Percentiles rank a stretch among this genome's conserved stretches.
Conservation (phyloP, 1,284 basidiomycete species). For the Farysia itapuensis region DNA sequence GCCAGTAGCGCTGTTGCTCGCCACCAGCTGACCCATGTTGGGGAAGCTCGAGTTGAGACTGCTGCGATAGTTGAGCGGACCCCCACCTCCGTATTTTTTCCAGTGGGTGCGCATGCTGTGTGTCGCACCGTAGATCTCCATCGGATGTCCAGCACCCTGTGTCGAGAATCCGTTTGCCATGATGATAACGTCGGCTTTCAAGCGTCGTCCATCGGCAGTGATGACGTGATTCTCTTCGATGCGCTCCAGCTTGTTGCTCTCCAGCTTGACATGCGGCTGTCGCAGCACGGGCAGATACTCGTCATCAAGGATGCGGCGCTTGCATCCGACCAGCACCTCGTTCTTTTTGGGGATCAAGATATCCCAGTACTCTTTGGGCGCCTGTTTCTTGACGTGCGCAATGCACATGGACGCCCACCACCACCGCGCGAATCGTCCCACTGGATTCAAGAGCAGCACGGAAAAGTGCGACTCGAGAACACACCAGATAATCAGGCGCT, state of each 20-base stretch:
- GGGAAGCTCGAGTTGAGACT: conserved; percentile 51
- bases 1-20: conserved; percentile 54
- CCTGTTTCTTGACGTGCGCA: conserved; percentile 40
- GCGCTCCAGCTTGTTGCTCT: conserved; percentile 29
- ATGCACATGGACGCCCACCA: conserved; percentile 40
- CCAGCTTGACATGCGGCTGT: conserved; percentile 45
- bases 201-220: conserved; percentile 38
- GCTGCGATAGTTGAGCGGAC: conserved; percentile 45
- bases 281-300: conserved; percentile 46
- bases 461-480: conserved; percentile 49
- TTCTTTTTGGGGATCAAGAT: conserved; percentile 43
- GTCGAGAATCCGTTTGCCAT: conserved; percentile 56
- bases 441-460: conserved; percentile 33
- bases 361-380: conserved; percentile 54
- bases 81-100: conserved; percentile 46
- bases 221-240: conserved; percentile 53
- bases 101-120: conserved; percentile 47
- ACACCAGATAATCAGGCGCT: conserved; percentile 46
- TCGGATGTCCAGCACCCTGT: conserved; percentile 42
- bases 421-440: conserved; percentile 33
- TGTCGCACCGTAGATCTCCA: conserved; percentile 39
- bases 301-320: conserved; percentile 53
- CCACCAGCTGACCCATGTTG: conserved; percentile 51
- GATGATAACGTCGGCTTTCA: conserved; percentile 56
- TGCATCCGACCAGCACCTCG: conserved; percentile 51